phyloP scores from a whole-genome alignment of 2,329 filamentous ascomycete species.

The Ascosphaera apis region DNA sequence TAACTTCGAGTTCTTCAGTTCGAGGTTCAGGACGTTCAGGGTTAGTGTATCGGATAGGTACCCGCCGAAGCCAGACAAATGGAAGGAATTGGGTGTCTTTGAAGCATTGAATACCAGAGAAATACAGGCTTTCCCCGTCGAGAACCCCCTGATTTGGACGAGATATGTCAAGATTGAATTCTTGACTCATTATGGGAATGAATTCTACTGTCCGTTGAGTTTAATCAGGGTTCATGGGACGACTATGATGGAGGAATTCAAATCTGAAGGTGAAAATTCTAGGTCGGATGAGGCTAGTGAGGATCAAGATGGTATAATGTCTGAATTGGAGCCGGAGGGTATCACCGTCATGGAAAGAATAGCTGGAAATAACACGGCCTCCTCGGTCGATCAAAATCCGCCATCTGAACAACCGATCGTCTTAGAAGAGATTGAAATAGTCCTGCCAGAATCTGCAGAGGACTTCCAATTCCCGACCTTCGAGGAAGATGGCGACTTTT shows the following conservation, averaged over 20 bases:
- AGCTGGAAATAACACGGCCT: no score
- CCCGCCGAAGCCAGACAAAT: slow-evolving; percentile 61
- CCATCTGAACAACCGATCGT: no score
- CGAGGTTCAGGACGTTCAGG: slow-evolving; percentile 76
- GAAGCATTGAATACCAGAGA: slow-evolving; percentile 82
- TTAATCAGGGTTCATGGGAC: slow-evolving; percentile 79
- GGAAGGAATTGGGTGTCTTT: slow-evolving; percentile 71
- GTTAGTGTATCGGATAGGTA: slow-evolving; percentile 89
- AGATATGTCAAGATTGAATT: slow-evolving; percentile 85
- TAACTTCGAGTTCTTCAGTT: slow-evolving; percentile 98
- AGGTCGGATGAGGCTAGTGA: slow-evolving; percentile 34
- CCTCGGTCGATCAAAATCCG: no score
- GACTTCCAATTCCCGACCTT: no score
- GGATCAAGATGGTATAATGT: slow-evolving; percentile 27
- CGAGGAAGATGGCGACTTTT: no score
- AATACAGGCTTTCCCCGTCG: slow-evolving; percentile 82
- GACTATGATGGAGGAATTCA: slow-evolving; percentile 83
- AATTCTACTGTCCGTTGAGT: slow-evolving; percentile 89
- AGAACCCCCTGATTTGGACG: slow-evolving; percentile 88
- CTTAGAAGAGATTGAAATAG: no score
- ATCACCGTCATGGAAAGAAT: no score
- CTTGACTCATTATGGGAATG: slow-evolving; percentile 78
- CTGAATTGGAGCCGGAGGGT: not conserved
- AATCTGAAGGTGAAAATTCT: slow-evolving; percentile 54
- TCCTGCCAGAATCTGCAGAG: no score